Evolutionary conservation across 2,329 filamentous ascomycete species (phyloP), one percentile per base, ranked within the genome.

Genomic region (Colletotrichum viniferum): DNA sequence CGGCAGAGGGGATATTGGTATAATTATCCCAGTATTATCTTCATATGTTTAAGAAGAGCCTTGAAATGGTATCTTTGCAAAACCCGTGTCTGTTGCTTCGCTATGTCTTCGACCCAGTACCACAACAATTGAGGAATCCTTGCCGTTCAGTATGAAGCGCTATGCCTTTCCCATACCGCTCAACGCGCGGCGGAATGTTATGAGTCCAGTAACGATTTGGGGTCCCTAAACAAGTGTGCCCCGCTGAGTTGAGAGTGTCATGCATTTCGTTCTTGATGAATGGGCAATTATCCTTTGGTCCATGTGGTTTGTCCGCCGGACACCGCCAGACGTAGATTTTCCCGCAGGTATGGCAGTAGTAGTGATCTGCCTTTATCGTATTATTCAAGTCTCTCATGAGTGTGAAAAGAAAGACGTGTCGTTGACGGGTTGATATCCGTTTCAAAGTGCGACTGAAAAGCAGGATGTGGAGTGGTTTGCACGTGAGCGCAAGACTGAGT

Each of bases 401-500:
- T 3, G 71, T 18, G 34, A 73, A 76, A 12, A 76, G 63, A 16
- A 76, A 73, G 14, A 34, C 5, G 18, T 66, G 43, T 32, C 30
- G 38, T 26, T 32, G 14, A 3, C 58, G 58, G 14, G 12, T 21
- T 5, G 24, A 69, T 12, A 73, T 26, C 6, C 71, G 71, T 8
- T 36, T 43, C 7, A 60, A 32, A 2, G 69, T 28, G 43, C 43
- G 28, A 16, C 14, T 48, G 14, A 68, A 76, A n/a, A 76, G 73
- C 5, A 76, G 63, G 30, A 56, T 32, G 28, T 76, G 58, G 28
- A 76, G 73, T 13, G 63, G 21, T 18, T 64, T 76, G 63, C 73
- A 76, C 4, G 73, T 64, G 56, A 76, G 63, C 1, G 73, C 69
- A 12, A 76, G 69, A 28, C 73, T 38, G 26, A 76, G 65, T 9